Evolutionary conservation across 352 stramenopile genomes (phyloP), one percentile per base, ranked within the genome.

Genomic region (Phytophthora pinifolia): DNA sequence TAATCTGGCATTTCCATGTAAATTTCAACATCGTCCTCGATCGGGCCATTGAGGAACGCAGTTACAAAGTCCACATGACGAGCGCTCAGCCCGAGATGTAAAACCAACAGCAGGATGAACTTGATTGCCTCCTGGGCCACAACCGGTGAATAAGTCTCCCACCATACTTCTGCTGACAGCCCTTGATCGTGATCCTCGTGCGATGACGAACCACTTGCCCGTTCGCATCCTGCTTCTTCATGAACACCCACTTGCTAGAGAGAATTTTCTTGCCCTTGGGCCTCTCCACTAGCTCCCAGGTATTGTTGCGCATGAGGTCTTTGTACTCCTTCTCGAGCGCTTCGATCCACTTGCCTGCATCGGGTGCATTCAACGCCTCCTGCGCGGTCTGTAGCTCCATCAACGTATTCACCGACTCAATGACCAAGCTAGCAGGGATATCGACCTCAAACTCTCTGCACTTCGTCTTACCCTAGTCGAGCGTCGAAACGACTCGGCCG

Each of bases 1-100:
- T 44, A 42, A 6, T 53, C 33, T 3, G 32, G 46, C 33, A 36
- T 38, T 15, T 53, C 22, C 46, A 53, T 53, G 46, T 44, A 44
- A 12, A 44, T 53, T 3, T 35, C 17, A 1, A 42, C 41, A 17
- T 14, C 18, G 2, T 45, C 46, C 14, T n/a, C 44, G 20, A 53
- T 43, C 17, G 46, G 32, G 8, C 34, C 46, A 53, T 53, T 53
- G 6, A 53, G 9, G 13, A 53, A 53, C 5, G 17, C 46, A 15
- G 32, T 13, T 18, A 53, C 14, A 7, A 31, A 27, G 32, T 13
- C 30, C 25, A 38, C 43, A 27, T 27, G 22, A 6, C 22, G 22
- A 27, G 22, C 22, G 3, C 4, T 27, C 22, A 27, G 22, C 1
- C 22, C 22, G 22, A 27, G 22, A 27, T 27, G 22, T 4, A 27